These are phyloP conservation scores for Vanrija humicola DNA, from an alignment of 1,284 basidiomycete species.

Conservation along the genomic window DNA sequence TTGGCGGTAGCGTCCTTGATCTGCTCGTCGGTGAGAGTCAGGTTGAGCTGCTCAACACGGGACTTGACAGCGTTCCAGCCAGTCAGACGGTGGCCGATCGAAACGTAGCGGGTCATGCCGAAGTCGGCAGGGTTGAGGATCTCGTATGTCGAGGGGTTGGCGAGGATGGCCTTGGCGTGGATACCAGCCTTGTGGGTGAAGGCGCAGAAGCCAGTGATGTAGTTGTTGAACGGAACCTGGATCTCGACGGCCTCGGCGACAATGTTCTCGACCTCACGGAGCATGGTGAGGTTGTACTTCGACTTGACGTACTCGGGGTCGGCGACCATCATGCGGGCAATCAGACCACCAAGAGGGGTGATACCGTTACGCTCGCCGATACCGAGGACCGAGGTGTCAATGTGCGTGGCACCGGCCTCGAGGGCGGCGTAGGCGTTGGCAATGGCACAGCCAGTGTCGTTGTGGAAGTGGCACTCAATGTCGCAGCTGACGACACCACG, in stretches of 20 bases:
- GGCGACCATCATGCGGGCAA: conserved; percentile 86
- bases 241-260: conserved; percentile 99
- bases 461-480: conserved; percentile 98
- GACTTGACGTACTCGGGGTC: conserved; percentile 98
- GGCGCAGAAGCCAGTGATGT: conserved; percentile 87
- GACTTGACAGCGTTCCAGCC: conserved; percentile 99
- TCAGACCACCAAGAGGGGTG: conserved; percentile 92
- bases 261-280: conserved; percentile 97
- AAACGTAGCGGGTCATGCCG: conserved; percentile 94
- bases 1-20: conserved; percentile 98
- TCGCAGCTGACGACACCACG: conserved; percentile 93
- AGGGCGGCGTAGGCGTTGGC: conserved; percentile 98
- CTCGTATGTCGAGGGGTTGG: conserved; percentile 95
- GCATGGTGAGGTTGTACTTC: conserved; percentile 98
- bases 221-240: conserved; percentile 80
- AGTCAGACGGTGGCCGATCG: conserved; percentile 93
- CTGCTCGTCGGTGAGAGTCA: conserved; percentile 55
- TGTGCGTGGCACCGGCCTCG: conserved; percentile 98
- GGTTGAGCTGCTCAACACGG: conserved; percentile 92
- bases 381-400: conserved; percentile 90
- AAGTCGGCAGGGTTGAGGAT: conserved; percentile 91
- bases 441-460: conserved; percentile 90
- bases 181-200: conserved; percentile 99
- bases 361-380: conserved; percentile 99
- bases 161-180: conserved; percentile 99